phyloP scores from a whole-genome alignment of 129 eudicot genomes.

The Oenanthe sinensis region DNA sequence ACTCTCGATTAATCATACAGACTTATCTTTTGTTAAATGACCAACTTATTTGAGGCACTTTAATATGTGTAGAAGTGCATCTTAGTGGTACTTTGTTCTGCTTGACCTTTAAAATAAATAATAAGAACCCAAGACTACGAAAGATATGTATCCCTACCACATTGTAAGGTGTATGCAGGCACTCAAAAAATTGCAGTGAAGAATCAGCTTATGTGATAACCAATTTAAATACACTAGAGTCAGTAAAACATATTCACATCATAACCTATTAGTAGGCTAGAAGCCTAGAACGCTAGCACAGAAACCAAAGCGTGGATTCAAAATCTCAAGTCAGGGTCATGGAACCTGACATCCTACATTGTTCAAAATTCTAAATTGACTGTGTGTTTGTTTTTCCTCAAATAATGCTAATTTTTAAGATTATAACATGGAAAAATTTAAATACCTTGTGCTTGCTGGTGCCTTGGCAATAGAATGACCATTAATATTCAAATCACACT shows the following conservation, averaged over 20 bases:
- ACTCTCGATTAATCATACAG: background rate
- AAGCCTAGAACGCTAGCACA: background rate
- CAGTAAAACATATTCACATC: background rate
- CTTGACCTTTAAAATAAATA: background rate
- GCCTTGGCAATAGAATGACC: slow-evolving; percentile 21
- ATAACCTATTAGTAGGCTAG: background rate
- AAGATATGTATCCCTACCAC: background rate
- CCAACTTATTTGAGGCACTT: background rate
- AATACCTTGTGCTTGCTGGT: slow-evolving; percentile 43
- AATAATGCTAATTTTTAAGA: background rate
- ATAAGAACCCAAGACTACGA: background rate
- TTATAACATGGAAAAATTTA: background rate
- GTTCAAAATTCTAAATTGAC: background rate
- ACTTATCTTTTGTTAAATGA: background rate
- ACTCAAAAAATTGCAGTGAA: background rate
- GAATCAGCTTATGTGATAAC: background rate
- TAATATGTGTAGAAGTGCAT: background rate
- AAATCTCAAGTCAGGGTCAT: background rate
- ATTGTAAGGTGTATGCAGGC: background rate
- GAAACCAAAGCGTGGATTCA: background rate
- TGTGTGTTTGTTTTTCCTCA: background rate
- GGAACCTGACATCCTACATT: background rate
- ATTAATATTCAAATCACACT: slow-evolving; percentile 23
- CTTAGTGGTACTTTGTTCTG: background rate
- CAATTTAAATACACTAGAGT: background rate